Evolutionary conservation across 2,329 filamentous ascomycete genomes (phyloP).

Genomic region (Aphanocladium album): DNA sequence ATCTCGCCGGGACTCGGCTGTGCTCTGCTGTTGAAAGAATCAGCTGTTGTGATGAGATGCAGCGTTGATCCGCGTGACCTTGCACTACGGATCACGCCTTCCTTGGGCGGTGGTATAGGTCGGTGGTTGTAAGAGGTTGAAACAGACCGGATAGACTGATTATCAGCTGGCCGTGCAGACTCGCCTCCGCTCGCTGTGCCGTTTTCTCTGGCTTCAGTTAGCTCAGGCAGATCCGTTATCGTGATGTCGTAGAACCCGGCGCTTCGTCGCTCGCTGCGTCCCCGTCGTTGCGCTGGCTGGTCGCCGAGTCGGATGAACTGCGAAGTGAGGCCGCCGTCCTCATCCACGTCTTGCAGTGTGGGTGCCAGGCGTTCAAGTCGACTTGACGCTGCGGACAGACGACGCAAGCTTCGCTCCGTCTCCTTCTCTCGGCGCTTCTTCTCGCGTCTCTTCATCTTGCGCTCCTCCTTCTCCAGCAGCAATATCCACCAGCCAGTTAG

Average conservation of each 20-base stretch:
- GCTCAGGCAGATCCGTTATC: constrained; percentile 68
- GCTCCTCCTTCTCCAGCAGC: constrained; percentile 87
- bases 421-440: constrained; percentile 82
- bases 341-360: constrained; percentile 71
- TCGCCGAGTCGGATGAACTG: constrained; percentile 40
- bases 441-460: constrained; percentile 76
- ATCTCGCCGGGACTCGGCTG: constrained; percentile 22
- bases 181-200: constrained; percentile 39
- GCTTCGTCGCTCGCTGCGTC: constrained; percentile 72
- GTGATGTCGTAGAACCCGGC: constrained; percentile 60
- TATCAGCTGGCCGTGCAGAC: constrained; percentile 65
- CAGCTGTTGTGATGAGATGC: constrained; percentile 69
- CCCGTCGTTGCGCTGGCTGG: constrained; percentile 55
- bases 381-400: constrained; percentile 85
- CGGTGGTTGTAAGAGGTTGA: constrained; percentile 73
- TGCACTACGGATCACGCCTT: constrained; percentile 62
- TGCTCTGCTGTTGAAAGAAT: constrained; percentile 35
- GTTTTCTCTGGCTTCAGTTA: constrained; percentile 57
- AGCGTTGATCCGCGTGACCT: constrained; percentile 78
- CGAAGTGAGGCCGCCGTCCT: constrained; percentile 58
- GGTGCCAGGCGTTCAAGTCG: constrained; percentile 77
- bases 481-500: constrained; percentile 96
- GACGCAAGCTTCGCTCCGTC: constrained; percentile 70
- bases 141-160: constrained; percentile 68
- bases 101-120: constrained; percentile 80